Evolutionary conservation across 2,329 filamentous ascomycete species (phyloP).

Genomic region (Colletotrichum sp.): DNA sequence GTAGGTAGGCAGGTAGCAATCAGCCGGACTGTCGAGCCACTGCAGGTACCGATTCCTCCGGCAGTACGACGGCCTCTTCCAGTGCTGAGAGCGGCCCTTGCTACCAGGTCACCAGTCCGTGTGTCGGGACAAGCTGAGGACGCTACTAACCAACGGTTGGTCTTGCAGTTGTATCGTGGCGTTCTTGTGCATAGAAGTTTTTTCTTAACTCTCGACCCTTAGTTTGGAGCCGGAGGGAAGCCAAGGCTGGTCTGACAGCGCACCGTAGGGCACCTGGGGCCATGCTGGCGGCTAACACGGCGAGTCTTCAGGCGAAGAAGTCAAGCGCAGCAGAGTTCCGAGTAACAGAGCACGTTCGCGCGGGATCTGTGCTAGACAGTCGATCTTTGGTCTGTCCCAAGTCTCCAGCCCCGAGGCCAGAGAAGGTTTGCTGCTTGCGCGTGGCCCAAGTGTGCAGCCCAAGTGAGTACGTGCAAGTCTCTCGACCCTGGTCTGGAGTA

Average conservation of each 20-base stretch:
- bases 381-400: neutral
- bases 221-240: neutral
- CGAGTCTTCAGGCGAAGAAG: neutral
- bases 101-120: conserved; percentile 6
- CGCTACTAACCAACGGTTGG: neutral
- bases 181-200: neutral
- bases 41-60: conserved; percentile 17
- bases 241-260: conserved; percentile 9
- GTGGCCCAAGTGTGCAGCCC: neutral
- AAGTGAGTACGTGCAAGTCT: neutral
- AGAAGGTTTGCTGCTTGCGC: neutral
- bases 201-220: neutral
- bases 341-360: conserved; percentile 8
- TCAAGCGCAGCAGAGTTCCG: neutral
- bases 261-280: neutral
- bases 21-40: neutral
- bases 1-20: neutral
- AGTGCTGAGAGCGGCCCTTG: conserved; percentile 5
- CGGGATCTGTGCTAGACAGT: neutral
- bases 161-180: neutral
- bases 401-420: neutral
- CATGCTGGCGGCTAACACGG: neutral
- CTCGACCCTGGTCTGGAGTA: neutral
- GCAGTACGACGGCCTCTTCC: conserved; percentile 7
- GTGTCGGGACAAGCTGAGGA: neutral